Percentiles rank a stretch among this genome's conserved stretches.
phyloP scores from a whole-genome alignment of 1,139 yeast genomes.

The Candida glucosophila region DNA sequence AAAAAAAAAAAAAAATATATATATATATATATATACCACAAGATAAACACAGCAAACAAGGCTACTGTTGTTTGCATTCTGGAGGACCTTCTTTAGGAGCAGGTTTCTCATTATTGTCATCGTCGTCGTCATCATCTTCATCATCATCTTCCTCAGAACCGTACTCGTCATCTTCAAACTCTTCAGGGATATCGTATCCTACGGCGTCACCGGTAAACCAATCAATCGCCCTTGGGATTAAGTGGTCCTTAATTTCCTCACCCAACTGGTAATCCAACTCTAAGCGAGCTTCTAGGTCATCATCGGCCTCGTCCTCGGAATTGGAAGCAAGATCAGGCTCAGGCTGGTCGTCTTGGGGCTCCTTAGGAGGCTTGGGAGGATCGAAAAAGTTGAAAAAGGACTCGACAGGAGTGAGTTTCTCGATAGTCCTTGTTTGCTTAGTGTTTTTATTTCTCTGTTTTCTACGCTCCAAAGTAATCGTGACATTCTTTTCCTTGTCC shows the following conservation, averaged over 20 bases:
- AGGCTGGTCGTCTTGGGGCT: constrained; percentile 34
- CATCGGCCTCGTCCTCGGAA: constrained; percentile 59
- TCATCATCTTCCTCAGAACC: constrained; percentile 35
- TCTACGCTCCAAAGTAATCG: constrained; percentile 84
- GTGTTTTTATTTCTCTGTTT: constrained; percentile 98
- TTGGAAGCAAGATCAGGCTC: constrained; percentile 19
- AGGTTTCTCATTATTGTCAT: constrained; percentile 34
- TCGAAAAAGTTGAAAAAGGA: constrained; percentile 93
- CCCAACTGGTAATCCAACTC: constrained; percentile 94
- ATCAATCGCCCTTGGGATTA: constrained; percentile 92
- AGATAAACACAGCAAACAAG: too few species aligned
- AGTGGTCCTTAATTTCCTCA: constrained; percentile 90
- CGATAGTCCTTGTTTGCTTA: constrained; percentile 93
- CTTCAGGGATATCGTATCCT: constrained; percentile 41
- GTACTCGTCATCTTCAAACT: constrained; percentile 37
- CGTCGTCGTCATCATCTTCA: constrained; percentile 44
- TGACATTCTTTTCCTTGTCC: constrained; percentile 71
- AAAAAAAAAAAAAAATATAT: too few species aligned
- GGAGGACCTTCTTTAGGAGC: constrained; percentile 59
- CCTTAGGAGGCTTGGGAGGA: constrained; percentile 76
- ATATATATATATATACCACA: too few species aligned
- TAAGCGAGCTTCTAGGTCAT: constrained; percentile 72
- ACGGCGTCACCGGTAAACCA: constrained; percentile 99
- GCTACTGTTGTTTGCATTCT: constrained; percentile 73
- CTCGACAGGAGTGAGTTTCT: constrained; percentile 85